Conservation (phyloP, 2,329 filamentous ascomycete species). For the Neonectria faginata region DNA sequence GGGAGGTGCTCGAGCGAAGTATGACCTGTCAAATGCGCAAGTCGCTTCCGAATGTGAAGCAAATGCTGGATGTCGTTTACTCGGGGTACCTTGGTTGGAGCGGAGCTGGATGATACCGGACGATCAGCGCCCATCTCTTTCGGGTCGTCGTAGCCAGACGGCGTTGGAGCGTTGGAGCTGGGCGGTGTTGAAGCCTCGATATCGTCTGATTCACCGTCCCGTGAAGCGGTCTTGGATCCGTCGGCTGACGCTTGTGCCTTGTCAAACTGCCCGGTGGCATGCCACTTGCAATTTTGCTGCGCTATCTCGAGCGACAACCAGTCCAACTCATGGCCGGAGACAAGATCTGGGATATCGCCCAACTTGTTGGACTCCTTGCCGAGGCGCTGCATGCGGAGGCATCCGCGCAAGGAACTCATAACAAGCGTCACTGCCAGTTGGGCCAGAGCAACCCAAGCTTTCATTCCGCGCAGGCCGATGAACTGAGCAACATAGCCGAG, state of each 20-base stretch:
- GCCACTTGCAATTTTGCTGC: neutral
- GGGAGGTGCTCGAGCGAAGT: neutral
- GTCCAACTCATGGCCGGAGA: constrained; percentile 39
- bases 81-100: neutral
- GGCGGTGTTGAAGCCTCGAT: neutral
- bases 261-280: constrained; percentile 13
- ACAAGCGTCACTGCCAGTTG: constrained; percentile 35
- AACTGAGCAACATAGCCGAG: constrained; percentile 38
- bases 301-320: constrained; percentile 36
- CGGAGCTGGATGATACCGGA: neutral
- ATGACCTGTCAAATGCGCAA: constrained; percentile 27
- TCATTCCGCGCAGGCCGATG: constrained; percentile 39
- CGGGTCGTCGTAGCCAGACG: neutral
- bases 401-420: constrained; percentile 36
- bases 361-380: constrained; percentile 30
- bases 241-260: neutral
- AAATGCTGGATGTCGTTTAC: neutral
- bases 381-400: constrained; percentile 35
- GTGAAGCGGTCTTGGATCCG: neutral
- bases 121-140: neutral
- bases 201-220: neutral
- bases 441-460: constrained; percentile 33
- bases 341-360: constrained; percentile 24
- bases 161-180: neutral
- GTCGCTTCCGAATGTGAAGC: constrained; percentile 14